A percentile compares a stretch with the other conserved stretches of the same genome.
Evolutionary conservation across 495 filamentous ascomycete genomes (phyloP).

Genomic region (Baudoinia panamericana): DNA sequence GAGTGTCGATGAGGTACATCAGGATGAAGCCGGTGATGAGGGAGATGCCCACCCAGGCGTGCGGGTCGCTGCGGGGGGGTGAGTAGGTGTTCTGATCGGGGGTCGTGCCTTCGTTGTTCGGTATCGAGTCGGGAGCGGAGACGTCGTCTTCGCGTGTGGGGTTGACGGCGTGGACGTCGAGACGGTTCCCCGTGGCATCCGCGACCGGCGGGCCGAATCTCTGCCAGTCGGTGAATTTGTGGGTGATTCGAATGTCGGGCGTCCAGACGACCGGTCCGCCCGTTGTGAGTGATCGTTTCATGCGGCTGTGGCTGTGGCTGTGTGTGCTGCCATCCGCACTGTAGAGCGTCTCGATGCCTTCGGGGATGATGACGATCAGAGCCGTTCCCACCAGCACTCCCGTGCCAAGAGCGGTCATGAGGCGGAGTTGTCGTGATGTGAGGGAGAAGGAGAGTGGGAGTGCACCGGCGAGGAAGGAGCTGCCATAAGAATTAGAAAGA

Average conservation of each 20-base stretch:
- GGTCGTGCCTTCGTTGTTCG: constrained; percentile 22
- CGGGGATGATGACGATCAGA: constrained; percentile 92
- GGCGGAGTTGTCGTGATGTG: constrained; percentile 72
- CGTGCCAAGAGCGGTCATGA: constrained; percentile 87
- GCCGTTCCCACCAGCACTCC: constrained; percentile 90
- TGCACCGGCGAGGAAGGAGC: constrained; percentile 89
- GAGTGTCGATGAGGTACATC: constrained; percentile 91
- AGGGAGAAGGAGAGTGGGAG: constrained; percentile 82
- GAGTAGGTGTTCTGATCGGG: neutral
- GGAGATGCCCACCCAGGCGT: constrained; percentile 71
- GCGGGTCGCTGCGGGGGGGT: constrained; percentile 32
- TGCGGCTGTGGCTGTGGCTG: constrained; percentile 23
- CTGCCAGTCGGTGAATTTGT: neutral
- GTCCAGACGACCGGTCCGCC: neutral
- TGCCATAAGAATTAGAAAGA: too few species aligned
- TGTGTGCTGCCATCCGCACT: constrained; percentile 39
- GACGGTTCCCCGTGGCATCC: neutral
- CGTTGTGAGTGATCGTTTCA: constrained; percentile 16
- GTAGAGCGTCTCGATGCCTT: constrained; percentile 87
- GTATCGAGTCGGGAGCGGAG: too few species aligned
- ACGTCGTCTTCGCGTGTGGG: neutral
- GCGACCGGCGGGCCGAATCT: too few species aligned
- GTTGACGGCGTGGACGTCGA: neutral
- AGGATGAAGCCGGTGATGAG: constrained; percentile 81
- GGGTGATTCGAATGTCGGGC: neutral